Evolutionary conservation across 257 asterid genomes (phyloP).

Genomic region (Solanum lycopersicoides): DNA sequence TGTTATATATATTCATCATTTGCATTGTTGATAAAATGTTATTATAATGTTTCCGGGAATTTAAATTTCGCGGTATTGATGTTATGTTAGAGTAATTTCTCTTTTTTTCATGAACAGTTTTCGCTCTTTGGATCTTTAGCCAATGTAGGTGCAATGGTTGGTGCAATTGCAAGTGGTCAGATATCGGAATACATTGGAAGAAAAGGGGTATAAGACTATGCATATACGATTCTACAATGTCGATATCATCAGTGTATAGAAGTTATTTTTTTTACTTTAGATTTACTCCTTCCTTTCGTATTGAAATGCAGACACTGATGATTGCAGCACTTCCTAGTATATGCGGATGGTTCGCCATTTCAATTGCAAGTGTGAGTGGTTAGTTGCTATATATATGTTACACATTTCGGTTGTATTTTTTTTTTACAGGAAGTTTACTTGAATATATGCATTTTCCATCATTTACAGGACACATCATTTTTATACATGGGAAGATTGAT

Average conservation of each 20-base stretch:
- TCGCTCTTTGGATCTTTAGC: conserved; percentile 82
- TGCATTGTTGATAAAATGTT: not conserved
- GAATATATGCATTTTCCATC: not conserved
- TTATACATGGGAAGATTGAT: conserved; percentile 84
- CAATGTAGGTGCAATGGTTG: conserved; percentile 92
- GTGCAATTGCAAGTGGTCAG: conserved; percentile 87
- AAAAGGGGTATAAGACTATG: conserved; percentile 65
- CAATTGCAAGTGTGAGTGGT: conserved; percentile 62
- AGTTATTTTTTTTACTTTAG: not conserved
- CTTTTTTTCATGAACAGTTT: conserved; percentile 29
- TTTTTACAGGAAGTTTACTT: not conserved
- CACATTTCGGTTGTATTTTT: not conserved
- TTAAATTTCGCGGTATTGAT: not conserved
- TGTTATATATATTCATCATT: not conserved
- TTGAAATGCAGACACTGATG: conserved; percentile 62
- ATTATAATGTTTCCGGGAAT: not conserved
- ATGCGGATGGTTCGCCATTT: conserved; percentile 78
- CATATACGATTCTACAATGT: no score
- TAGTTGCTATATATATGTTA: not conserved
- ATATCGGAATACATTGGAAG: conserved; percentile 74
- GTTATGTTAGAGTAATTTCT: not conserved
- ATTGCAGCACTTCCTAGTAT: conserved; percentile 82
- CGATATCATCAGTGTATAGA: not conserved
- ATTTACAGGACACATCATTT: conserved; percentile 61
- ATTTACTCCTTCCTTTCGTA: not conserved